Evolutionary conservation across 148 eudicot species (phyloP).

Genomic region (Fallopia convolvulus): DNA sequence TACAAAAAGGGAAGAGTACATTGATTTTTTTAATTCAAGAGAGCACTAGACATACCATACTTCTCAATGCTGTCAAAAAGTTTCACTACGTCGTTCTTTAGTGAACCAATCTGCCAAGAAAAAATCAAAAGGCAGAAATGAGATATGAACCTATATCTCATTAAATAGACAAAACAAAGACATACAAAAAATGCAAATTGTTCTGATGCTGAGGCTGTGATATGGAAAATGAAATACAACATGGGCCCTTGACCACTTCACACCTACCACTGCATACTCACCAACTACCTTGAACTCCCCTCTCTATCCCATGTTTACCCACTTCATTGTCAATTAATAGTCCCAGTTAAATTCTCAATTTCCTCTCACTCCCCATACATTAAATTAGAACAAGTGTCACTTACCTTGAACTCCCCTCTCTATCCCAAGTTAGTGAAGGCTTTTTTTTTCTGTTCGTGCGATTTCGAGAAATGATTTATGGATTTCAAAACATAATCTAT

Average conservation of each 20-base stretch:
- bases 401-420: no score
- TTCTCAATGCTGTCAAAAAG: constrained; percentile 82
- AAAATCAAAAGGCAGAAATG: background rate
- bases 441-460: background rate
- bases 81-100: constrained; percentile 68
- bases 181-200: background rate
- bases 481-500: background rate
- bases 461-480: background rate
- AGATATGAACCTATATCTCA: background rate
- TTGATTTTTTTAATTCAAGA: background rate
- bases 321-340: background rate
- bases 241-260: background rate
- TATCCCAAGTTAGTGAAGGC: background rate
- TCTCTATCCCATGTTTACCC: background rate
- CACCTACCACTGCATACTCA: background rate
- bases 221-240: background rate
- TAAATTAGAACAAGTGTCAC: background rate
- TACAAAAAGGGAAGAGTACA: background rate
- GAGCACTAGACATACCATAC: constrained; percentile 54
- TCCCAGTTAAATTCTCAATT: background rate
- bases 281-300: background rate
- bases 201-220: background rate
- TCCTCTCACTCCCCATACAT: background rate
- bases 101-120: constrained; percentile 56
- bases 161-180: background rate